Percentiles rank a stretch among this genome's conserved stretches.
phyloP scores from a whole-genome alignment of 139 green algal genomes.

The Closterium sp. region DNA sequence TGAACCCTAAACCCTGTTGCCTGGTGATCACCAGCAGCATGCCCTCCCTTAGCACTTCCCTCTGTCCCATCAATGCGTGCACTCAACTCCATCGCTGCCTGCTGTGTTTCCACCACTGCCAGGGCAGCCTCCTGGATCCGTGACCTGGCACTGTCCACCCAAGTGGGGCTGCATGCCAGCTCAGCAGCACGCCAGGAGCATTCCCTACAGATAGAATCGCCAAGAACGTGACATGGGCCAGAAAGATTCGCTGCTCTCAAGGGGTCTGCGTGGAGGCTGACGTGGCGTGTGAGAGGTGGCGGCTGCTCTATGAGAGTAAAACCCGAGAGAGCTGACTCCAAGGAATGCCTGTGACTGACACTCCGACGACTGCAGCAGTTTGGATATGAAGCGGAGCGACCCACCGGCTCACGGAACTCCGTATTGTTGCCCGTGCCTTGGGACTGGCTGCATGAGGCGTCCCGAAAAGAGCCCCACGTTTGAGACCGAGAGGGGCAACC shows the following conservation, averaged over 20 bases:
- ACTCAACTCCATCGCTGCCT: not conserved
- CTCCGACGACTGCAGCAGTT: not conserved
- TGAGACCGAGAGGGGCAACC: not conserved
- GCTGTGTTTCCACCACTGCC: not conserved
- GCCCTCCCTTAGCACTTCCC: not conserved
- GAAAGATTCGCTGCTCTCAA: not conserved
- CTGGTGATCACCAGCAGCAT: no score
- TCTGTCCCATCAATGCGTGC: not conserved
- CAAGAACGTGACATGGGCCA: not conserved
- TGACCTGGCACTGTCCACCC: not conserved
- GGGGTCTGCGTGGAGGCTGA: not conserved
- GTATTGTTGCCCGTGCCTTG: no score
- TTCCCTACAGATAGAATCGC: not conserved
- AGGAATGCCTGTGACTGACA: not conserved
- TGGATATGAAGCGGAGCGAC: not conserved
- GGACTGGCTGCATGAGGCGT: not conserved
- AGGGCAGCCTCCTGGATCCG: not conserved
- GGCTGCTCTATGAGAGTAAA: not conserved
- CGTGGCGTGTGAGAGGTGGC: not conserved
- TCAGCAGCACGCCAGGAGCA: not conserved
- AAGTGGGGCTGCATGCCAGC: not conserved
- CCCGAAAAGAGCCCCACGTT: not conserved
- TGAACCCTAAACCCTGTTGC: no score
- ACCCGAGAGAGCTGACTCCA: not conserved
- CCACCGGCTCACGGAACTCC: no score